These are phyloP conservation scores for Saccharum hybrid DNA, from an alignment of 202 grass and related monocot genomes.

Conservation along the genomic window DNA sequence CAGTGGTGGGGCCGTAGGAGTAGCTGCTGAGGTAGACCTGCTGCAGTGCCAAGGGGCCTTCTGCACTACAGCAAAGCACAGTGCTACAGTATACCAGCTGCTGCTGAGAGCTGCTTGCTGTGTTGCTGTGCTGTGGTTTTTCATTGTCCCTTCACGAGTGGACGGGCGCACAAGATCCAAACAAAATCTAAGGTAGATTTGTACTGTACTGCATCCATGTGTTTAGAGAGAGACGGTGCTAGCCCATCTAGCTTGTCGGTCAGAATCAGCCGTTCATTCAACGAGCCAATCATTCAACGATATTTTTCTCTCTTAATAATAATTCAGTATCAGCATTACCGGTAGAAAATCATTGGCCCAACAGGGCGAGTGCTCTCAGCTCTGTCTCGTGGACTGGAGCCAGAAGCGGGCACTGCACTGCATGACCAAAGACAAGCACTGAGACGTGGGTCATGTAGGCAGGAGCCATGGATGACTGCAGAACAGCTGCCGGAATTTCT, in stretches of 20 bases:
- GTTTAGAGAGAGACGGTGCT: no score
- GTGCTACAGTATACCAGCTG: not conserved
- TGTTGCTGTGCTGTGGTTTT: conserved; percentile 31
- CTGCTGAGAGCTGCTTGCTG: not conserved
- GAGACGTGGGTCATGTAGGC: conserved; percentile 2
- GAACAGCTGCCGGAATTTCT: conserved; percentile 50
- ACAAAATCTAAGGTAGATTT: conserved; percentile 69
- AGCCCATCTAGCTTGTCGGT: no score
- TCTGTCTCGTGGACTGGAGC: no score
- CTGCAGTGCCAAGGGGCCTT: not conserved
- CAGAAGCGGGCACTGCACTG: no score
- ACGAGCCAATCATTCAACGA: no score
- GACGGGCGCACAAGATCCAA: conserved; percentile 70
- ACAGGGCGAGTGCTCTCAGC: no score
- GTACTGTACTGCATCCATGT: no score
- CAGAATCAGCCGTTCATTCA: no score
- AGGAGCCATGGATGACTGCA: conserved; percentile 59
- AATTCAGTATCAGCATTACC: no score
- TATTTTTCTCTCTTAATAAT: no score
- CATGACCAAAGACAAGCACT: conserved; percentile 56
- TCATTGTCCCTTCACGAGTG: conserved; percentile 46
- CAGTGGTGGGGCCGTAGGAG: not conserved
- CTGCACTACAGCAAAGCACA: conserved; percentile 6
- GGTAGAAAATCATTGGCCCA: no score
- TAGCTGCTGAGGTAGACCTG: conserved; percentile 9